Evolutionary conservation across 768 basidiomycete genomes (phyloP).

Genomic region (Termitomyces sp.): DNA sequence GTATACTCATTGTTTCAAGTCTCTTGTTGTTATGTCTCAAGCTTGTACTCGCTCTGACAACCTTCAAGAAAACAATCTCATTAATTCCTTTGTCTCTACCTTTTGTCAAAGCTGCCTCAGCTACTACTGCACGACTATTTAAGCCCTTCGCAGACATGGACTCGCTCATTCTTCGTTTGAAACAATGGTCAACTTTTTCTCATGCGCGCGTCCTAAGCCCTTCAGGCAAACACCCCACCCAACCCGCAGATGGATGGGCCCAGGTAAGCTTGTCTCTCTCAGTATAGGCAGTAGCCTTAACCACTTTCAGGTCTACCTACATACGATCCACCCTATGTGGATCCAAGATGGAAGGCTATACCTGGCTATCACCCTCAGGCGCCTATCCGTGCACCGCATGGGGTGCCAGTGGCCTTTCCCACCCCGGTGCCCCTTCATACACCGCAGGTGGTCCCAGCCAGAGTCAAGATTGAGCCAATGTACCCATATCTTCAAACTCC

Average conservation of each 20-base stretch:
- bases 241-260: background rate
- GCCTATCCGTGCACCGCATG: background rate
- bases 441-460: too few species aligned
- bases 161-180: background rate
- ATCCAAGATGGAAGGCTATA: background rate
- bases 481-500: background rate
- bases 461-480: background rate
- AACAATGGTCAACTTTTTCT: conserved; percentile 1
- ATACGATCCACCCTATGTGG: conserved; percentile 1
- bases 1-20: conserved; percentile 1
- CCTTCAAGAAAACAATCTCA: background rate
- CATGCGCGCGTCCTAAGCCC: background rate
- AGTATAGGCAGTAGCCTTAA: background rate
- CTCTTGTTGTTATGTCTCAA: background rate
- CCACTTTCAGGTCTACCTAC: background rate
- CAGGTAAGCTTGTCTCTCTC: background rate
- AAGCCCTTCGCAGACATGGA: background rate
- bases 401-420: too few species aligned
- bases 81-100: background rate
- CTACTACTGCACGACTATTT: background rate
- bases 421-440: too few species aligned
- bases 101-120: background rate
- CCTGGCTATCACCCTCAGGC: background rate
- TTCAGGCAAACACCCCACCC: conserved; percentile 5
- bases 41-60: background rate